Base-by-base conservation (phyloP, 495 filamentous ascomycete species). In the Monascus purpureus region DNA sequence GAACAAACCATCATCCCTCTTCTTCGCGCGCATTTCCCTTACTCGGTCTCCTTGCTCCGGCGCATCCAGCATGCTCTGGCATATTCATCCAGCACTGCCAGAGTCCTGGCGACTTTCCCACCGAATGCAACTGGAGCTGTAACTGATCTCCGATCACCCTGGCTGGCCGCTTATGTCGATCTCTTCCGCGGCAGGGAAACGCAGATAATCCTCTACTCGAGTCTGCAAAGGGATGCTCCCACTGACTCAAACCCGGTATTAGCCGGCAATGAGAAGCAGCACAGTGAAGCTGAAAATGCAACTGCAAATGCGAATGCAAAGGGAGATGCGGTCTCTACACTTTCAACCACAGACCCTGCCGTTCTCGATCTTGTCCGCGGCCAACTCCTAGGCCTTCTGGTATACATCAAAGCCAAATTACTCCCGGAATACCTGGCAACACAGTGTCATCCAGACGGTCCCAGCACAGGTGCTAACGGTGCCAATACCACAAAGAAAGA, bases 141-240 rank as follows among this genome's bases (percentile, higher is more conserved):
- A 22, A 25, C 38, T 35, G 41, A 25, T 52, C 35, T 42, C 13
- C 42, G 39, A n/a, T 30, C 33, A 3, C 55, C 53, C 12, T 63
- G 52, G 54, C 61, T 69, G 8, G 68, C 70, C 13, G 73, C 68
- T 1, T 69, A 65, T 37, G 52, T 75, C 11, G 73, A 82, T 47
- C 53, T 77, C 16, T 60, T 61, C 19, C 46, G 60, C 7, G 63
- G 57, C 4, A 67, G 67, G 0, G 70, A 79, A 39, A 80, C 75
- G 13, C 66, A 79, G 40, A 54, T 72, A 9, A 67, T 69, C 61
- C 16, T 80, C 3, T 80, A 71, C 39, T 63, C 55, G 17, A 72
- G 69, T 13, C 40, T 71, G 1, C 75, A 79, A 39, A 44, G 42
- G 33, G 37, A 46, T 9, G 27, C n/a, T n/a, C n/a, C 33, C n/a